Conservation (phyloP, 768 basidiomycete genomes). For the Pisolithus tinctorius region DNA sequence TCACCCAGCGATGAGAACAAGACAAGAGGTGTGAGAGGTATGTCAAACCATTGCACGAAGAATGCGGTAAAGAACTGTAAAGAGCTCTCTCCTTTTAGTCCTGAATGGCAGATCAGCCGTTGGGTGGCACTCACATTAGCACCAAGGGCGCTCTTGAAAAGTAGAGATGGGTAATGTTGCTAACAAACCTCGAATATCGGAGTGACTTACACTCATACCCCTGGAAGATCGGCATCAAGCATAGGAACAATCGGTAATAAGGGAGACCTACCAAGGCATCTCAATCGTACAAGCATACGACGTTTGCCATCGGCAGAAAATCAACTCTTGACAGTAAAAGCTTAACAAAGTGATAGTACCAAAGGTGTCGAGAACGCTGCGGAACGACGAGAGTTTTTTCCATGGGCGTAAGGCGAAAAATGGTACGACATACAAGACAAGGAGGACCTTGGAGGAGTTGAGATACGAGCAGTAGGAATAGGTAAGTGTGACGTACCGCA, state of each 20-base stretch:
- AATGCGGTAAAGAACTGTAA: constrained; percentile 13
- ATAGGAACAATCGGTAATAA: not conserved
- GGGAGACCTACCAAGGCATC: not conserved
- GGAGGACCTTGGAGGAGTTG: not conserved
- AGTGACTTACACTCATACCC: not conserved
- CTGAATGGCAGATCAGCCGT: no score
- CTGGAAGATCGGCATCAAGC: not conserved
- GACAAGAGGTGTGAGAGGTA: not conserved
- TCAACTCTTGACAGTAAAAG: not conserved
- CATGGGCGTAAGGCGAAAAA: not conserved
- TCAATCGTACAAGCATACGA: not conserved
- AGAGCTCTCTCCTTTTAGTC: not conserved
- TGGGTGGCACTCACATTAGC: constrained; percentile 1
- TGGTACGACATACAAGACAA: not conserved
- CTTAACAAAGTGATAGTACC: not conserved
- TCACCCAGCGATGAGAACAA: not conserved
- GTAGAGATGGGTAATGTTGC: no score
- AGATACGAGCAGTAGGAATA: not conserved
- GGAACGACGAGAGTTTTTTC: no score
- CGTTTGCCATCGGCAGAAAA: not conserved
- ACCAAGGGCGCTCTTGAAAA: not conserved
- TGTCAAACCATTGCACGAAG: constrained; percentile 13
- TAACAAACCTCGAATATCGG: not conserved
- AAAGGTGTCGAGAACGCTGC: not conserved
- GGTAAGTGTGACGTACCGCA: constrained; percentile 3